These are phyloP conservation scores for Xerocomellus dryophilus DNA, from an alignment of 768 basidiomycete genomes.

Conservation along the genomic window DNA sequence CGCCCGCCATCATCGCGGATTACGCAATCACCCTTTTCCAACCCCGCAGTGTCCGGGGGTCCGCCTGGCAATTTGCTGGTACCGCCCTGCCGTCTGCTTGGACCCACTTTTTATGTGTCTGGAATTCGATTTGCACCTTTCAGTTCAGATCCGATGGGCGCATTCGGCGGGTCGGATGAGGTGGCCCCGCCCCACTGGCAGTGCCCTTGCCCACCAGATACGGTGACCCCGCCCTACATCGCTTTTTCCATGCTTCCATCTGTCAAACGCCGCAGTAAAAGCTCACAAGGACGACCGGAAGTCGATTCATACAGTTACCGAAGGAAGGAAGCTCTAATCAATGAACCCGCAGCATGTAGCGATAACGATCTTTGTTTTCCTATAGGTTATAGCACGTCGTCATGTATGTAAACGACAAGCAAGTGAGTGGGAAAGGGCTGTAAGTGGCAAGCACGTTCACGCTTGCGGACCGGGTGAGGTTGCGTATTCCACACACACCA, in stretches of 20 bases:
- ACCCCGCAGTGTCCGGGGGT: constrained; percentile 12
- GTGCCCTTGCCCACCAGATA: too few relatives aligned
- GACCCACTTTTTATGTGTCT: neutral
- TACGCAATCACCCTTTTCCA: neutral
- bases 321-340: neutral
- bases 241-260: neutral
- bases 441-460: neutral
- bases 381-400: neutral
- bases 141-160: neutral
- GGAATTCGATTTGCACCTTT: neutral
- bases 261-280: constrained; percentile 3
- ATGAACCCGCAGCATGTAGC: neutral
- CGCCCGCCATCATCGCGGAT: neutral
- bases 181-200: neutral
- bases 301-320: neutral
- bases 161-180: neutral
- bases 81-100: too few relatives aligned
- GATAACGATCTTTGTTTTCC: neutral
- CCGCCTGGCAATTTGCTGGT: neutral
- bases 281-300: constrained; percentile 6
- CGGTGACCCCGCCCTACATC: neutral
- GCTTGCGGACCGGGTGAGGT: neutral
- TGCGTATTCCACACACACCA: neutral
- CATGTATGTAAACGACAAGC: neutral
- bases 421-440: neutral